phyloP scores from a whole-genome alignment of 2,329 filamentous ascomycete genomes.

The Aspergillus sp. region DNA sequence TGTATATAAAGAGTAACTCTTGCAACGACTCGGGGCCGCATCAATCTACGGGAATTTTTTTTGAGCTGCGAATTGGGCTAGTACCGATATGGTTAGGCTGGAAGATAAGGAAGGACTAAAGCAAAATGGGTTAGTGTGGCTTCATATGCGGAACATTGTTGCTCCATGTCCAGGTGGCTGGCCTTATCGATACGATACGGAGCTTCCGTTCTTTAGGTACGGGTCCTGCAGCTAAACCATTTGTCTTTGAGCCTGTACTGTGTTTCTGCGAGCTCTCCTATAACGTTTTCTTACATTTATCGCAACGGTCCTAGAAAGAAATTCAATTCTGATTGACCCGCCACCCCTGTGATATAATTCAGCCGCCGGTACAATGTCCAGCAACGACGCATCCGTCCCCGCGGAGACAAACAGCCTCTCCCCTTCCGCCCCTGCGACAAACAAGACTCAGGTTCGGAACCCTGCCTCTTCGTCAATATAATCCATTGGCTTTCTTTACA shows the following conservation, averaged over 20 bases:
- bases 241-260: neutral
- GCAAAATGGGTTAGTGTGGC: conserved; percentile 9
- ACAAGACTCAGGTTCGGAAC: neutral
- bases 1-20: neutral
- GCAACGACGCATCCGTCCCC: neutral
- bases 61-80: conserved; percentile 8
- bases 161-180: conserved; percentile 17
- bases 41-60: conserved; percentile 14
- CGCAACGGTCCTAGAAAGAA: neutral
- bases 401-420: neutral
- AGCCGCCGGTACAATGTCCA: neutral
- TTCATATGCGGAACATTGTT: conserved; percentile 17
- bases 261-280: neutral
- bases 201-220: neutral
- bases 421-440: neutral
- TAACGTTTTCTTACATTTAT: neutral
- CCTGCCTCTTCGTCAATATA: neutral
- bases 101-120: conserved; percentile 20
- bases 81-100: neutral
- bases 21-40: neutral
- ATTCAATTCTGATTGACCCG: neutral
- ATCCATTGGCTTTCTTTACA: neutral
- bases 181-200: conserved; percentile 5
- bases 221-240: neutral
- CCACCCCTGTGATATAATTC: neutral